Evolutionary conservation across 148 eudicot species (phyloP), one percentile per base, ranked within the genome.

Genomic region (Arctostaphylos glauca): DNA sequence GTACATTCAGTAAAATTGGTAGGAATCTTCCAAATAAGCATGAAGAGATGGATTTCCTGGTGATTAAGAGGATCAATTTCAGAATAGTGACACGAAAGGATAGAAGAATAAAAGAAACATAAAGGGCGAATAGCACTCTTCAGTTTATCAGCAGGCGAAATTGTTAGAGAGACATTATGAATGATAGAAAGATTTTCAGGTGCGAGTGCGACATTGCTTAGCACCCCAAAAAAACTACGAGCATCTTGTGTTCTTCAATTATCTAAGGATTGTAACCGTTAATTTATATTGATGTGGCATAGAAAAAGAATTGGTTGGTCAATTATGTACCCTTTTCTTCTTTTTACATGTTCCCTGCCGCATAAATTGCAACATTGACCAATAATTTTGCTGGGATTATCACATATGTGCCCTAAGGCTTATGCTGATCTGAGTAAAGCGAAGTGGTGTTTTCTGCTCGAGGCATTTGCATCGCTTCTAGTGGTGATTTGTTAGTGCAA

Each of bases 281-380:
- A 53, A 21, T 54, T 77, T 16, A 10, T 31, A 52, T 23, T 77
- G 18, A 31, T 21, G 12, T 48, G 41, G 16, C 59, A 13, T 54
- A 18, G 13, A 23, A 54, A 77, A 77, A 38, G 13, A 54, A 38
- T 38, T 78, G 38, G 10, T 44, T 19, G 8, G 44, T 78, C 55
- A 31, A 59, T 77, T 77, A 38, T 77, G 66, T 6, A 16, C 43
- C 25, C 62, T 55, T 77, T 2, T 79, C 49, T 79, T 25, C 82
- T 47, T 48, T n/a, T 15, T 31, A 25, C 75, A 48, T 64, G 18
- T 21, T 16, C 62, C 43, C 25, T 66, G 44, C 66, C 31, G 21
- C 23, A 47, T 46, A 79, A 47, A 62, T 79, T 21, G 12, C 19
- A 79, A 60, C 38, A 75, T 70, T 15, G 48, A 43, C 74, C 47